Conservation (phyloP, 768 basidiomycete species). For the Termitomyces sp. region DNA sequence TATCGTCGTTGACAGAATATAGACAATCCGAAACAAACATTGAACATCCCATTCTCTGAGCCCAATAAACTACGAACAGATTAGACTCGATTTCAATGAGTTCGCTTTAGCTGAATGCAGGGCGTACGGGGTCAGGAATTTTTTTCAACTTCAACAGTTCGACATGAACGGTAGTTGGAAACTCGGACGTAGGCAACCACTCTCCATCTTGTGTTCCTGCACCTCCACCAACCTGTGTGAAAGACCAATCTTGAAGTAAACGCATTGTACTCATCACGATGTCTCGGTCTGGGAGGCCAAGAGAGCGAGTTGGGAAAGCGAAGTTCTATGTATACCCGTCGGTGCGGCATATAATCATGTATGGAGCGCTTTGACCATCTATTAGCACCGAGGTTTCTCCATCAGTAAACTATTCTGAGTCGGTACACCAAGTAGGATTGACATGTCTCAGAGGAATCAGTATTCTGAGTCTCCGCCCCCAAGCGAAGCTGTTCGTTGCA, state of each 20-base stretch:
- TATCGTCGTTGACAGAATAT: not conserved
- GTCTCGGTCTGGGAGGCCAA: not conserved
- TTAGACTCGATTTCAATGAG: not conserved
- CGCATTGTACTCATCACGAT: conserved; percentile 15
- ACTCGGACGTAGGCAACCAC: conserved; percentile 56
- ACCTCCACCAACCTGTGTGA: conserved; percentile 62
- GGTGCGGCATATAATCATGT: not conserved
- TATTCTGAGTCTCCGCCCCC: too few species aligned
- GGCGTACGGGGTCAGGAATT: conserved; percentile 78
- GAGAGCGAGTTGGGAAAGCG: not conserved
- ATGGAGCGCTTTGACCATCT: not conserved
- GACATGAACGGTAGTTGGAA: conserved; percentile 86
- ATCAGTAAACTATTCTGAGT: not conserved
- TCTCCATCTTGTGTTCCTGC: conserved; percentile 54
- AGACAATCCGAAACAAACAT: conserved; percentile 36
- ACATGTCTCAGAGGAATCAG: too few species aligned
- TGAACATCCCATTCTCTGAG: conserved; percentile 88
- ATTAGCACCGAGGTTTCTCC: conserved; percentile 23
- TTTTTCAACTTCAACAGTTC: conserved; percentile 68
- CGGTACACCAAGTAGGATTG: too few species aligned
- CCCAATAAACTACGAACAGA: conserved; percentile 52
- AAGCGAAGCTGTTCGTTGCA: too few species aligned
- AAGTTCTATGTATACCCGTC: not conserved
- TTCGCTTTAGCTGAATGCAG: conserved; percentile 1
- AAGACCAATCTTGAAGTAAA: conserved; percentile 48